Percentiles rank a stretch among this genome's conserved stretches.
Conservation (phyloP, 331 rosid genomes). For the Quercus tomentella region DNA sequence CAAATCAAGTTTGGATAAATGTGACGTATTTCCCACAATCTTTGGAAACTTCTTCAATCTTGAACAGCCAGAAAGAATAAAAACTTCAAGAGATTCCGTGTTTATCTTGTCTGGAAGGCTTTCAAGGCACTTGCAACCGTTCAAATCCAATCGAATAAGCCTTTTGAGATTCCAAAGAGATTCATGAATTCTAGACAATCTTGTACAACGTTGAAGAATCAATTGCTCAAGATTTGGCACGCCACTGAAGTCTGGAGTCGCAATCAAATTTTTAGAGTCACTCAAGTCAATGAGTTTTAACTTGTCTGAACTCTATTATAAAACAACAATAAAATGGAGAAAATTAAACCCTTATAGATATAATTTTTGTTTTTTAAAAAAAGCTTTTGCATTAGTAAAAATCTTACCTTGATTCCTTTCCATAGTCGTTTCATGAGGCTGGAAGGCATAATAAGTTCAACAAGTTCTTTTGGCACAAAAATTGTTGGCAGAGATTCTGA, state of each 20-base stretch:
- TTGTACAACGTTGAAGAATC: neutral
- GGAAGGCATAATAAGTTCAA: neutral
- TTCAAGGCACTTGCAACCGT: neutral
- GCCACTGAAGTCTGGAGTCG: neutral
- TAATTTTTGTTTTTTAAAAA: neutral
- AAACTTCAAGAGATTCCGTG: neutral
- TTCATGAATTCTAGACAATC: accelerated
- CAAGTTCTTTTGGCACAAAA: neutral
- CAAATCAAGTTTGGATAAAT: too few relatives aligned
- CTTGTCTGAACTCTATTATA: neutral
- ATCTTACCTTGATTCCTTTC: neutral
- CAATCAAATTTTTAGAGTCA: too few relatives aligned
- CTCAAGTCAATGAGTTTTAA: neutral
- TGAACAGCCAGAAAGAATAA: neutral
- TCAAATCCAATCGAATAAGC: too few relatives aligned
- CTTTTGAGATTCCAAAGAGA: neutral
- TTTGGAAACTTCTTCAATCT: neutral
- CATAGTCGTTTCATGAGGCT: neutral
- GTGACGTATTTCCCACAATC: neutral
- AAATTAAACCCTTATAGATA: neutral
- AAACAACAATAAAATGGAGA: neutral
- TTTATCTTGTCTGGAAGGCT: neutral
- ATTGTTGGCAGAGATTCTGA: neutral
- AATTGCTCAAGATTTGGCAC: neutral
- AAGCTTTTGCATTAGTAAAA: neutral